Base-by-base conservation (phyloP, 1,284 basidiomycete genomes). In the Pseudozyma flocculosa region DNA sequence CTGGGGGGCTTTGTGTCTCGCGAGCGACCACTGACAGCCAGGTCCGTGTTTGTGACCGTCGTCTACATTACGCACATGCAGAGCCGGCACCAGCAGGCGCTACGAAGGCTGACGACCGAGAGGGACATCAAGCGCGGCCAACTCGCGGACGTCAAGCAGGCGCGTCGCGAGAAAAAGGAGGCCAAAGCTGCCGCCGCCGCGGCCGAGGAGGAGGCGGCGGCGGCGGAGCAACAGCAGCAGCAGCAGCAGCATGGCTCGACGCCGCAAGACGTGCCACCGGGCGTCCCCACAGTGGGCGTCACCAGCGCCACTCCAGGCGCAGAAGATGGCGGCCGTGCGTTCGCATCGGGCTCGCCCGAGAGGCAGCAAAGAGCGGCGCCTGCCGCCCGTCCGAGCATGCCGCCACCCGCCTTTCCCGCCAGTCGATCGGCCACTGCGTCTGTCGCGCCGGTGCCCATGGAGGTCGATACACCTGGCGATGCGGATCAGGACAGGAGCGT, bases 61-160 rank as follows among this genome's bases (percentile, higher is more conserved):
- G n/a, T n/a, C n/a, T n/a, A n/a, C n/a, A n/a, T n/a, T n/a, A n/a
- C n/a, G n/a, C n/a, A n/a, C n/a, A n/a, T n/a, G 11, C 26, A 56
- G 59, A 69, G 71, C 40, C 74, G 76, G 23, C 72, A 75, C 37
- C 67, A 72, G 45, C 64, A 71, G 39, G 67, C 72, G 10, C 54
- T 78, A 14, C 70, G 71, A 38, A 72, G 70, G 43, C 60, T 76
- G 40, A 61, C 54, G 18, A 57, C 61, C 11, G 76, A 78, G 51
- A 59, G 71, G 18, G 76, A 76, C 36, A 42, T 73, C 44, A 78
- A 77, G 58, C 61, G 69, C 45, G 61, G 62, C 29, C 75, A 75
- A 45, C 67, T 78, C 11, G 41, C 56, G 1, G 74, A 72, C 23
- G 43, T 78, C 43, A 69, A 64, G 49, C 66, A 72, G 44, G 54